These are phyloP conservation scores for Rhizopogon hawkerae DNA, from an alignment of 1,284 basidiomycete species.

Conservation along the genomic window DNA sequence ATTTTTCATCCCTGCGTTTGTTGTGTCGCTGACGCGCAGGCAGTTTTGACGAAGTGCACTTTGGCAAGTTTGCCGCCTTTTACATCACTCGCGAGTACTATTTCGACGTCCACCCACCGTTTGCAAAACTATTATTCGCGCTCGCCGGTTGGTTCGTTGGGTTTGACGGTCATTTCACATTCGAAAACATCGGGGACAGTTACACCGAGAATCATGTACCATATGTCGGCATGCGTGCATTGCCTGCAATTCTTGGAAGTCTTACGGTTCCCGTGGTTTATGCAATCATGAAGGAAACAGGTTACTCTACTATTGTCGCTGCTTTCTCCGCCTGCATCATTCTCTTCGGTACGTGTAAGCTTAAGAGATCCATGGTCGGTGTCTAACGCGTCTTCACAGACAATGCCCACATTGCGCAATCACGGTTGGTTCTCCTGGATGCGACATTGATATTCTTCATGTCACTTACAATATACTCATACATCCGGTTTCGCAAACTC, in stretches of 20 bases:
- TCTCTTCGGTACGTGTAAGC: constrained; percentile 64
- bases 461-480: constrained; percentile 88
- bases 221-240: constrained; percentile 86
- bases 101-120: constrained; percentile 98
- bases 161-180: constrained; percentile 89
- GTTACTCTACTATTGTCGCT: constrained; percentile 84
- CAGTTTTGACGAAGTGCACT: constrained; percentile 96
- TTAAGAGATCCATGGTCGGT: not conserved
- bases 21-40: constrained; percentile 2
- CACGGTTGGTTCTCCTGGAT: constrained; percentile 92
- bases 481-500: constrained; percentile 91
- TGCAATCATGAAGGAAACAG: constrained; percentile 95
- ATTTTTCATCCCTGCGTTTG: not conserved
- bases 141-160: constrained; percentile 94
- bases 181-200: constrained; percentile 93
- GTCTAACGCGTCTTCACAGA: constrained; percentile 42
- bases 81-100: constrained; percentile 92
- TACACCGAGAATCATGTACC: constrained; percentile 86
- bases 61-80: constrained; percentile 90
- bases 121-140: constrained; percentile 89
- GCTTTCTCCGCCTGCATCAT: constrained; percentile 82
- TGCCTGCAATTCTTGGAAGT: constrained; percentile 87
- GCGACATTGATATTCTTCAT: constrained; percentile 95
- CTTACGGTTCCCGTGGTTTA: constrained; percentile 89
- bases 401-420: constrained; percentile 94